A percentile compares a stretch with the other conserved stretches of the same genome.
Evolutionary conservation across 192 early-diverging fungal genomes (phyloP).

Genomic region (Allomyces arbusculus): DNA sequence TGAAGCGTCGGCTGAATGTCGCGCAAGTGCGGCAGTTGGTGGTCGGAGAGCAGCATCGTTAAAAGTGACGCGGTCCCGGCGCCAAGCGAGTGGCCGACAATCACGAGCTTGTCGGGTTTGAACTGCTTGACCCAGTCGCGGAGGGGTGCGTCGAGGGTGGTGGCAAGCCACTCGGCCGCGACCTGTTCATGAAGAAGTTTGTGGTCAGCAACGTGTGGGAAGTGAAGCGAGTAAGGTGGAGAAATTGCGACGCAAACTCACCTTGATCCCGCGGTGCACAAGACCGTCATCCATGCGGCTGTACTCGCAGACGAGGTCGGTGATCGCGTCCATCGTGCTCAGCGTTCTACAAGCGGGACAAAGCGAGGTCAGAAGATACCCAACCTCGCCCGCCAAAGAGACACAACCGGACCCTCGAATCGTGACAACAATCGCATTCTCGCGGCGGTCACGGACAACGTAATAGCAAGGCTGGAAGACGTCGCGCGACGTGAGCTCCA

Average conservation of each 20-base stretch:
- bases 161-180: slow-evolving; percentile 51
- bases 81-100: slow-evolving; percentile 58
- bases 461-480: slow-evolving; percentile 52
- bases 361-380: neutral
- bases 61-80: slow-evolving; percentile 46
- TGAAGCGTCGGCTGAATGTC: slow-evolving; percentile 9
- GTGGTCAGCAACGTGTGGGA: too few species aligned
- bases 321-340: slow-evolving; percentile 39
- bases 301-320: slow-evolving; percentile 57
- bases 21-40: slow-evolving; percentile 14
- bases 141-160: slow-evolving; percentile 37
- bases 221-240: too few species aligned
- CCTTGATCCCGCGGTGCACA: slow-evolving; percentile 53
- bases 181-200: slow-evolving; percentile 1
- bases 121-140: slow-evolving; percentile 31
- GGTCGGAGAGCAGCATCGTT: slow-evolving; percentile 47
- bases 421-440: slow-evolving; percentile 38
- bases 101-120: slow-evolving; percentile 25
- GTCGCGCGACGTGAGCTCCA: slow-evolving; percentile 39
- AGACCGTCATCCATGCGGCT: slow-evolving; percentile 54
- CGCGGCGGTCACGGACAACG: slow-evolving; percentile 37
- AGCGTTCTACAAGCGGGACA: neutral
- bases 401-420: slow-evolving; percentile 40
- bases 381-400: neutral
- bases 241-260: too few species aligned